Conservation (phyloP, 441 rosid genomes). For the Pelargonium citronellum region DNA sequence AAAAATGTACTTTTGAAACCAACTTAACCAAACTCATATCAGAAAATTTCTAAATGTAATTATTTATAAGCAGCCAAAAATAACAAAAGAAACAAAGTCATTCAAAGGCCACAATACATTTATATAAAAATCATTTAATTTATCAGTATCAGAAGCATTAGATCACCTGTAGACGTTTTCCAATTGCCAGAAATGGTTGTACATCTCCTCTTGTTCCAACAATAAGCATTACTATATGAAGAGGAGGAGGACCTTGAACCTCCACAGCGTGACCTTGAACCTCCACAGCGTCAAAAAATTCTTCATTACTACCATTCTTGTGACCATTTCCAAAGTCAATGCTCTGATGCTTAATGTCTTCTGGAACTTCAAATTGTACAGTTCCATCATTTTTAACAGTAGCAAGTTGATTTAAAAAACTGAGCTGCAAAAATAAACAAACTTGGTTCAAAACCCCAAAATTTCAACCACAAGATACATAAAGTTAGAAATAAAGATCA, state of each 20-base stretch:
- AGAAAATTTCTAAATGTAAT: too few relatives aligned
- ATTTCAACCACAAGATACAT: not conserved
- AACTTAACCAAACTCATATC: too few relatives aligned
- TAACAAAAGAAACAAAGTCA: too few relatives aligned
- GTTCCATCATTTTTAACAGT: slow-evolving; percentile 97
- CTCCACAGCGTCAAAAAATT: slow-evolving; percentile 56
- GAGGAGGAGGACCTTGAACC: slow-evolving; percentile 58
- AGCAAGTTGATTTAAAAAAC: slow-evolving; percentile 78
- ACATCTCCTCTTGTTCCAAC: slow-evolving; percentile 99
- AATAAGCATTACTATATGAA: slow-evolving; percentile 90
- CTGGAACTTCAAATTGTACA: slow-evolving; percentile 80
- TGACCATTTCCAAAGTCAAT: slow-evolving; percentile 30
- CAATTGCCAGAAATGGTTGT: slow-evolving; percentile 94
- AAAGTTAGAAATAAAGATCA: not conserved
- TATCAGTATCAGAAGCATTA: not conserved
- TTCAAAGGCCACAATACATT: too few relatives aligned
- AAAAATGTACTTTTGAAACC: too few relatives aligned
- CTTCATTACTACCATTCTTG: slow-evolving; percentile 40
- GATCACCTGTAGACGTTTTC: slow-evolving; percentile 80
- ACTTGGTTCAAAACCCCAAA: slow-evolving; percentile 6
- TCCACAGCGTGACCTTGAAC: slow-evolving; percentile 51
- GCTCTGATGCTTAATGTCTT: slow-evolving; percentile 49
- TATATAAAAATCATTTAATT: not conserved
- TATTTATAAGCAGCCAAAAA: too few relatives aligned
- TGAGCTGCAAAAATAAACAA: slow-evolving; percentile 51